Evolutionary conservation across 108 stramenopile genomes (phyloP).

Genomic region (Phaeodactylum tricornutum): DNA sequence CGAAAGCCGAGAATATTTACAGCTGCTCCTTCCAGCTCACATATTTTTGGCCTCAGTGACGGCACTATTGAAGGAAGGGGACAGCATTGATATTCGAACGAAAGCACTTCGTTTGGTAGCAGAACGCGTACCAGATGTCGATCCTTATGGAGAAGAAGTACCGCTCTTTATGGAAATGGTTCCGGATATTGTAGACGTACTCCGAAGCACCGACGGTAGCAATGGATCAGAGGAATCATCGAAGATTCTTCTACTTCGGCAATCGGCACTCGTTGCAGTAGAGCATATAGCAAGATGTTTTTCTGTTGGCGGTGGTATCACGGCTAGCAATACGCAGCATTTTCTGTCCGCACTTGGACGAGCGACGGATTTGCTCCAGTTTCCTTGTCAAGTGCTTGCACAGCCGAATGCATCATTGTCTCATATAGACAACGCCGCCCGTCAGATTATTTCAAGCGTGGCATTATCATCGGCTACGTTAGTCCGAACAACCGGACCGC

Average conservation of each 20-base stretch:
- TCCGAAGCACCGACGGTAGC: slow-evolving; percentile 1
- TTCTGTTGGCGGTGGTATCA: too few relatives aligned
- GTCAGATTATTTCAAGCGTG: slow-evolving; percentile 26
- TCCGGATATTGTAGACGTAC: slow-evolving; percentile 37
- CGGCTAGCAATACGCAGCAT: too few relatives aligned
- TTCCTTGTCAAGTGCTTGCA: too few relatives aligned
- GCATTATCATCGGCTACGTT: slow-evolving; percentile 53
- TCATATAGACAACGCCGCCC: neutral
- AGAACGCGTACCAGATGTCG: slow-evolving; percentile 41
- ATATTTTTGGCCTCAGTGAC: slow-evolving; percentile 73
- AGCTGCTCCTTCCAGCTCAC: slow-evolving; percentile 52
- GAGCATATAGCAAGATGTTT: slow-evolving; percentile 28
- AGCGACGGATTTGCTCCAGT: too few relatives aligned
- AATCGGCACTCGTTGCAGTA: slow-evolving; percentile 59
- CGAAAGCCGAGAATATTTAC: slow-evolving; percentile 40
- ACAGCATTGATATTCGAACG: slow-evolving; percentile 41
- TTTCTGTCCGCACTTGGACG: too few relatives aligned
- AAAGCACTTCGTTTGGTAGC: slow-evolving; percentile 52
- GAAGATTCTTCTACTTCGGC: slow-evolving; percentile 28
- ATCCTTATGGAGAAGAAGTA: slow-evolving; percentile 43
- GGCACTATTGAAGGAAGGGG: slow-evolving; percentile 45
- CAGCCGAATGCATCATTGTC: neutral
- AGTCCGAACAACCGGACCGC: slow-evolving; percentile 44
- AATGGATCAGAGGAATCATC: slow-evolving; percentile 18
- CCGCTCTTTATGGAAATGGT: slow-evolving; percentile 64